Evolutionary conservation across 2,329 filamentous ascomycete genomes (phyloP).

Genomic region (Fusarium sambucinum): DNA sequence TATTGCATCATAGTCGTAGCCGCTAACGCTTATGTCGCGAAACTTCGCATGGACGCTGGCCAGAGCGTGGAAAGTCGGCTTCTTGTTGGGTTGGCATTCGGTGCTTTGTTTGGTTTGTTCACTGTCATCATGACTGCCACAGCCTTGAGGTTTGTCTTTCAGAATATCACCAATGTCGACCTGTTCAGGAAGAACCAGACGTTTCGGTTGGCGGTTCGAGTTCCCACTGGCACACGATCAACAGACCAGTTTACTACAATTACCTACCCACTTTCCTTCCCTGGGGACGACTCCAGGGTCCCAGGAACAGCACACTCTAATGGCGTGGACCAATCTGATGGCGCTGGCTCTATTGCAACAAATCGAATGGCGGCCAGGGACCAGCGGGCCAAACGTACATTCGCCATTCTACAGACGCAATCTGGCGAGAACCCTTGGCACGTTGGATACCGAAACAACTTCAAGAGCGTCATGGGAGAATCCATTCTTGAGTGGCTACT

Average conservation of each 20-base stretch:
- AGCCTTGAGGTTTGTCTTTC: slow-evolving; percentile 75
- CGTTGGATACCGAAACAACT: slow-evolving; percentile 76
- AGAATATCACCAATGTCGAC: slow-evolving; percentile 89
- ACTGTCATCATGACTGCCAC: slow-evolving; percentile 80
- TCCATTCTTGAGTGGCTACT: slow-evolving; percentile 81
- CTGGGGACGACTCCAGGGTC: slow-evolving; percentile 24
- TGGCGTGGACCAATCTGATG: slow-evolving; percentile 4
- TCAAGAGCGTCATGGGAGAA: slow-evolving; percentile 83
- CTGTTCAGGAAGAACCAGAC: slow-evolving; percentile 72
- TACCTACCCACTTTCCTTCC: slow-evolving; percentile 66
- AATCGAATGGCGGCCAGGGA: slow-evolving; percentile 53
- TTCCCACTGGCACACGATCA: slow-evolving; percentile 64
- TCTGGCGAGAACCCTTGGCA: slow-evolving; percentile 89
- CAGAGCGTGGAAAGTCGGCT: slow-evolving; percentile 67
- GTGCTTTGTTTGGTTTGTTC: slow-evolving; percentile 84
- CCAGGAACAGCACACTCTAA: slow-evolving; percentile 18
- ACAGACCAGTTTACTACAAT: slow-evolving; percentile 63
- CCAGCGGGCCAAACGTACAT: slow-evolving; percentile 70
- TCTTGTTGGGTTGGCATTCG: slow-evolving; percentile 74
- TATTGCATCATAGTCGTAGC: slow-evolving; percentile 75
- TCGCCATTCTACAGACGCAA: slow-evolving; percentile 81
- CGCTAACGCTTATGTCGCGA: slow-evolving; percentile 73
- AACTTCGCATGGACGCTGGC: slow-evolving; percentile 62
- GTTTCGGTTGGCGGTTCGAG: slow-evolving; percentile 79
- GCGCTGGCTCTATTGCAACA: slow-evolving; percentile 29